These are phyloP conservation scores for Ajuga chamaepitys DNA, from an alignment of 257 asterid genomes.

Conservation along the genomic window DNA sequence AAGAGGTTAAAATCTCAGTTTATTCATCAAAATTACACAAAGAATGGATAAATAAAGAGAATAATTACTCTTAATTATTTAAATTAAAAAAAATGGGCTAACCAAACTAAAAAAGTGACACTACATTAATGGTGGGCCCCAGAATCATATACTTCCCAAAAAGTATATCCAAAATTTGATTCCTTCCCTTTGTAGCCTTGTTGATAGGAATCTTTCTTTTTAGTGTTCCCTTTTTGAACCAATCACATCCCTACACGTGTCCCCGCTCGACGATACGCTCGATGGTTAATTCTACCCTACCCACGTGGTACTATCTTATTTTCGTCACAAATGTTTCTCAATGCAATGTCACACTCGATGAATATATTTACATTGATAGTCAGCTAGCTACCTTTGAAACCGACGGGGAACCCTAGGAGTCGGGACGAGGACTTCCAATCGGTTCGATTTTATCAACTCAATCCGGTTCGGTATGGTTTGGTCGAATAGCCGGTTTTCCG, in stretches of 20 bases:
- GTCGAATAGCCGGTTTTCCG: constrained; percentile 63
- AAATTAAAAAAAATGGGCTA: background rate
- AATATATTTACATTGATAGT: constrained; percentile 4
- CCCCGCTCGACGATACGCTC: background rate
- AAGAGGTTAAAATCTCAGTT: too few relatives aligned
- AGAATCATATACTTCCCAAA: constrained; percentile 12
- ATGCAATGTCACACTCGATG: background rate
- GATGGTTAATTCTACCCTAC: background rate
- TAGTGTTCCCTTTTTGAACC: background rate
- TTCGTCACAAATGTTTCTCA: background rate
- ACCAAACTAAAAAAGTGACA: too few relatives aligned
- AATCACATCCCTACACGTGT: background rate
- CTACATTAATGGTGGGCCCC: constrained; percentile 19
- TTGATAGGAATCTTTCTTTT: constrained; percentile 12
- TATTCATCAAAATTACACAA: too few relatives aligned
- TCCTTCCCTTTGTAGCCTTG: constrained; percentile 9
- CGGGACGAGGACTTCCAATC: constrained; percentile 38
- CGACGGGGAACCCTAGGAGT: constrained; percentile 77
- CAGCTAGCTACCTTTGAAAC: constrained; percentile 34
- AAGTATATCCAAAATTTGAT: constrained; percentile 14
- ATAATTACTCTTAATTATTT: background rate
- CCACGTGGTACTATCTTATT: background rate
- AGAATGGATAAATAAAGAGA: too few relatives aligned
- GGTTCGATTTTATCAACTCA: constrained; percentile 44
- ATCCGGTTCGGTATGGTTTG: constrained; percentile 52